Percentiles rank a stretch among this genome's conserved stretches.
Conservation (phyloP, 2,329 filamentous ascomycete genomes). For the Diaporthe vexans region DNA sequence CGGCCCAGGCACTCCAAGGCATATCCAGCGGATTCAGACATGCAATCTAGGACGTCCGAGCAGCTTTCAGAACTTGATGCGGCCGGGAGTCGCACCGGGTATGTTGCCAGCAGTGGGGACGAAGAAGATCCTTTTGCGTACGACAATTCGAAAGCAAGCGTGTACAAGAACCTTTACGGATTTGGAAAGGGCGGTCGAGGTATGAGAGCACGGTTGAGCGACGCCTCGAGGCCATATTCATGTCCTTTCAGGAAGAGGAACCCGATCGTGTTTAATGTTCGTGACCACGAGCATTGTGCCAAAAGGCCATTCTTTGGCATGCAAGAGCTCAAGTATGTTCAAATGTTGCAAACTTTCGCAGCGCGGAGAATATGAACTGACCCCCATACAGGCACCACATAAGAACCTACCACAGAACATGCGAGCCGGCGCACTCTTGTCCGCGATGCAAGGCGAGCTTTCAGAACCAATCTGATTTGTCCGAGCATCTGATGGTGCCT, state of each 20-base stretch:
- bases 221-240: slow-evolving; percentile 22
- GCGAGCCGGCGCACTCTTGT: slow-evolving; percentile 24
- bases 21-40: slow-evolving; percentile 3
- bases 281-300: slow-evolving; percentile 40
- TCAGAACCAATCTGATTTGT: slow-evolving; percentile 17
- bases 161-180: background rate
- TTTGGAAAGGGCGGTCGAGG: background rate
- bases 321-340: slow-evolving; percentile 36
- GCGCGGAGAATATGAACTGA: background rate
- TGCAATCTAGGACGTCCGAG: slow-evolving; percentile 12
- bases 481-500: slow-evolving; percentile 37
- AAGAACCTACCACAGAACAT: slow-evolving; percentile 26
- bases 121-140: slow-evolving; percentile 38
- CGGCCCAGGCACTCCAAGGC: background rate
- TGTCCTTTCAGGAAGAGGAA: slow-evolving; percentile 39
- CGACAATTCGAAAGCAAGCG: slow-evolving; percentile 13
- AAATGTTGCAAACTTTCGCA: background rate
- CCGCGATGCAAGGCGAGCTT: slow-evolving; percentile 39
- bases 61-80: background rate
- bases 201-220: background rate
- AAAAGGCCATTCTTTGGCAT: slow-evolving; percentile 36
- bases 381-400: slow-evolving; percentile 30
- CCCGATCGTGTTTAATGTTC: slow-evolving; percentile 40
- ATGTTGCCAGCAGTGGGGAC: slow-evolving; percentile 15
- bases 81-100: background rate